These are phyloP conservation scores for Penicillium roqueforti DNA, from an alignment of 495 filamentous ascomycete species.

Conservation along the genomic window DNA sequence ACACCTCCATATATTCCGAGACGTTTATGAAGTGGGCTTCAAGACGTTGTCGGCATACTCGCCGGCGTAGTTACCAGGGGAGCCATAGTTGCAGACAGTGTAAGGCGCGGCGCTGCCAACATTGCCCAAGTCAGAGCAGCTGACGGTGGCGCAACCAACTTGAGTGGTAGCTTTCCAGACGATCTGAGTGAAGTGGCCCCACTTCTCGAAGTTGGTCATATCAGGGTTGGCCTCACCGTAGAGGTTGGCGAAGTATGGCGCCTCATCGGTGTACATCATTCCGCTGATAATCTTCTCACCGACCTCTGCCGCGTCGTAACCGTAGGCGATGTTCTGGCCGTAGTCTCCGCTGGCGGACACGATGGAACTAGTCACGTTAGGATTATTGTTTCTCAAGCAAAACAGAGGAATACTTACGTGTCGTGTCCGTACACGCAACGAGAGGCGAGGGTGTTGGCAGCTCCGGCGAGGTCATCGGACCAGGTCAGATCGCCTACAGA, in stretches of 20 bases:
- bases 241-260: constrained; percentile 42
- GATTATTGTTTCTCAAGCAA: not conserved
- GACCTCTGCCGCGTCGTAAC: constrained; percentile 44
- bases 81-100: constrained; percentile 88
- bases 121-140: constrained; percentile 49
- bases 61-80: constrained; percentile 65
- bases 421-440: constrained; percentile 72
- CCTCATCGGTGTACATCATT: constrained; percentile 80
- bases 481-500: constrained; percentile 61
- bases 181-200: constrained; percentile 89
- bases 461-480: constrained; percentile 56
- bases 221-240: constrained; percentile 47
- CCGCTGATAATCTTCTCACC: constrained; percentile 61
- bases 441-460: constrained; percentile 49
- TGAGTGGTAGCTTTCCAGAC: constrained; percentile 71
- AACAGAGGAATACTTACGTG: constrained; percentile 52
- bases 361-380: constrained; percentile 31
- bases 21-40: constrained; percentile 37
- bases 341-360: constrained; percentile 55
- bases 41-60: constrained; percentile 63
- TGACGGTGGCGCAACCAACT: constrained; percentile 68
- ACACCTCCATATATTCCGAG: not conserved
- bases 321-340: constrained; percentile 79
- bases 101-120: constrained; percentile 46
- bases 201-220: constrained; percentile 60